Base-by-base conservation (phyloP, 805 yeast species). In the Candida incommunis region DNA sequence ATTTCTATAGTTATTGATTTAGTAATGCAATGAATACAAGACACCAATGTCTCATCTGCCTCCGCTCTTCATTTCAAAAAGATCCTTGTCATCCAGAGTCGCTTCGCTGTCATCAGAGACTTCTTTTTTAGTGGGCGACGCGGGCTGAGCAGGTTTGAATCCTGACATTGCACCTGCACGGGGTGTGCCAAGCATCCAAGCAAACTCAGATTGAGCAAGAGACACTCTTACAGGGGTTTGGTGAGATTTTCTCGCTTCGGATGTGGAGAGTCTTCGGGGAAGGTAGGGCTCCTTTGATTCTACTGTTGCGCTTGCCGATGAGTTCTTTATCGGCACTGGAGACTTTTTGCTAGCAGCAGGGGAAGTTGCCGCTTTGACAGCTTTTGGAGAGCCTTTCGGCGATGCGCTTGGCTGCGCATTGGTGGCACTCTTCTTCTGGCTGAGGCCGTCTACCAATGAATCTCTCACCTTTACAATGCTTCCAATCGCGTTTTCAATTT, bases 121-220 rank as follows among this genome's bases (percentile, higher is more conserved):
- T 9, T 7, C 27, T 25, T 25, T 13, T 25, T 25, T 25, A 9
- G 7, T 22, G 16, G 45, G 37, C 20, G 37, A 9, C 20, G 37
- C 37, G 9, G 37, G 37, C n/a, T 9, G 18, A 5, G 37, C 11
- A n/a, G 37, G 18, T 31, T 31, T 31, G 18, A 31, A 31, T 22
- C 24, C 42, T 41, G 26, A 22, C 27, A 7, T 20, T 21, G 3
- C 26, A 23, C 16, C 23, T 13, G 22, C 27, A 9, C 27, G 45
- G 48, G 37, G 37, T 16, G 37, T 11, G 4, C 50, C 54, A 1
- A 54, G 46, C 56, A 54, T 54, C 58, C 58, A 54, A 1, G 58
- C 52, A 47, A 51, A 54, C 25, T 54, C 56, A 27, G 54, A 48
- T 23, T 54, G 55, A 5, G 58, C 56, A 4, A 54, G 35, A 9